Evolutionary conservation across 169 alveolate species (phyloP), one percentile per base, ranked within the genome.

Genomic region (Cryptosporidium parvum): DNA sequence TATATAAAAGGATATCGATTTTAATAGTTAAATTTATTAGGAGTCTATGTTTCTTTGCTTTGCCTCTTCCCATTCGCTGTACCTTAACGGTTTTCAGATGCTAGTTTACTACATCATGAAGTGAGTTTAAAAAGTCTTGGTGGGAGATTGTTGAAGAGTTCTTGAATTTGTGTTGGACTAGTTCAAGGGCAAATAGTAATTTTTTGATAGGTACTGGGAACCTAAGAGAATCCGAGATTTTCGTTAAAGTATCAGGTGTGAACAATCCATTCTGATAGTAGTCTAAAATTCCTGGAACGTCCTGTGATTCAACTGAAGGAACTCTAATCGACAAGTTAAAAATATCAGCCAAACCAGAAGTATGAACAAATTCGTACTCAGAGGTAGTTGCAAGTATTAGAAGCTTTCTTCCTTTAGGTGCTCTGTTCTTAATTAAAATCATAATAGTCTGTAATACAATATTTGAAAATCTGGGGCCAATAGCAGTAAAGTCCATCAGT

Each of bases 401-500:
- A 39, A 98, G 94, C 70, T 97, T 95, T 70, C 97, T 96, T 53
- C 94, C 96, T 85, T 97, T 97, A 52, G 97, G 97, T 16, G 99
- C 99, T 52, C 95, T 94, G 94, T 98, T 98, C 87, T 98, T 98
- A 52, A 98, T 95, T 62, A 97, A 92, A 18, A 98, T 97, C 86
- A 97, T 93, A 33, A 98, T 93, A 16, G 99, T 97, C 94, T 98
- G 98, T 44, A 98, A 92, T 3, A 98, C 96, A 21, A 96, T 84
- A 91, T 98, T 98, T 59, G 99, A 97, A 91, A 98, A 98, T 85
- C 98, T 84, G 59, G 99, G 99, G 26, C 99, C 99, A 58, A 97
- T 96, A 71, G 98, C 97, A 26, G 99, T 96, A 93, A 94, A 98
- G 92, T 98, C 99, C 70, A 98, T 96, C 18, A 98, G 93, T 67